A percentile compares a stretch with the other conserved stretches of the same genome.
These are phyloP conservation scores for Sergeia podlipaevii DNA, from an alignment of 208 protist genomes.

Conservation along the genomic window DNA sequence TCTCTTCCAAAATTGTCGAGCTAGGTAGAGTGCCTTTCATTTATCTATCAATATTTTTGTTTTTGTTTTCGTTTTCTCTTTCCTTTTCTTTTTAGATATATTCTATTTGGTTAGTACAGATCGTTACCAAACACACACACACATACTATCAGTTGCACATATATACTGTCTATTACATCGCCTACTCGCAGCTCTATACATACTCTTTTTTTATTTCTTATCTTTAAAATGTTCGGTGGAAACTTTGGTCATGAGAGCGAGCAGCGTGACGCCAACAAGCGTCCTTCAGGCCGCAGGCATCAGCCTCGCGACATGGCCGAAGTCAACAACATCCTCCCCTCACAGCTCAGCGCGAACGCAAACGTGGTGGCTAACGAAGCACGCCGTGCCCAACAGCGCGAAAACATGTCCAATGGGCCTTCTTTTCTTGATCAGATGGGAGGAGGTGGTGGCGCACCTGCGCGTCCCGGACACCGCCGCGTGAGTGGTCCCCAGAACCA, in stretches of 20 bases:
- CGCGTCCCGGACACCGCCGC: constrained; percentile 12
- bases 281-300: constrained; percentile 50
- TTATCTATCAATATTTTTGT: neutral
- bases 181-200: neutral
- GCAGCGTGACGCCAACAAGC: constrained; percentile 21
- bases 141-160: neutral
- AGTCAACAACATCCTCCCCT: no score
- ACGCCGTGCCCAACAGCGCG: constrained; percentile 21
- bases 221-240: constrained; percentile 22
- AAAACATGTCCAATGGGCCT: constrained; percentile 28
- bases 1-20: neutral
- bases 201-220: neutral
- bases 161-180: neutral
- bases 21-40: neutral
- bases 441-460: no score
- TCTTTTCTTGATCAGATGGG: constrained; percentile 63
- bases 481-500: constrained; percentile 20
- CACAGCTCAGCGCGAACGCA: constrained; percentile 2
- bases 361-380: constrained; percentile 1
- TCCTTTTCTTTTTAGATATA: neutral
- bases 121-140: neutral
- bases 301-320: constrained; percentile 43
- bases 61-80: constrained; percentile 7
- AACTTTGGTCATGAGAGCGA: constrained; percentile 57
- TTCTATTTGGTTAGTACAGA: neutral